A percentile compares a stretch with the other conserved stretches of the same genome.
Evolutionary conservation across 2,329 filamentous ascomycete species (phyloP).

Genomic region (Penicillium palitans): DNA sequence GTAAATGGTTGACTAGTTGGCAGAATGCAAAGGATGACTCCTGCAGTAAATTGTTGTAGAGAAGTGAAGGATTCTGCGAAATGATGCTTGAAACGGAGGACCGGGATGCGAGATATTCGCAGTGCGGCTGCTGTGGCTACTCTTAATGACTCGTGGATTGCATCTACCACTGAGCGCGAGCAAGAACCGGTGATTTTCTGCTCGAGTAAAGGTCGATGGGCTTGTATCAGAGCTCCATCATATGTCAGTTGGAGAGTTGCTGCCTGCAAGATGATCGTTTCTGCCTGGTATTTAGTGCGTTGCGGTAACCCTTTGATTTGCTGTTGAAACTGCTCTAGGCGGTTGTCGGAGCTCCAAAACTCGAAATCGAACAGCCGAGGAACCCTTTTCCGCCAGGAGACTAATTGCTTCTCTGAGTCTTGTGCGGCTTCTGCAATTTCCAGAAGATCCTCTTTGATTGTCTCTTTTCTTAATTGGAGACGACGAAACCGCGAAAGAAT

Average conservation of each 20-base stretch:
- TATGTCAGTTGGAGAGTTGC: slow-evolving; percentile 29
- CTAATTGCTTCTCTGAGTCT: slow-evolving; percentile 6
- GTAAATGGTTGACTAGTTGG: slow-evolving; percentile 32
- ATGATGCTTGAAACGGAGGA: slow-evolving; percentile 29
- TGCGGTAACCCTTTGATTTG: not conserved
- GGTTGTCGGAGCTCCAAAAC: slow-evolving; percentile 2
- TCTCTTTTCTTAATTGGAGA: slow-evolving; percentile 17
- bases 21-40: slow-evolving; percentile 31
- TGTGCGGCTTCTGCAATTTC: slow-evolving; percentile 11
- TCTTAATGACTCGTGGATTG: slow-evolving; percentile 12
- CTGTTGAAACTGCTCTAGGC: slow-evolving; percentile 2
- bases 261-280: slow-evolving; percentile 19
- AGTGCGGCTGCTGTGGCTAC: slow-evolving; percentile 30
- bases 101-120: slow-evolving; percentile 31
- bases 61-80: slow-evolving; percentile 26
- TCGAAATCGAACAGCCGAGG: slow-evolving; percentile 12
- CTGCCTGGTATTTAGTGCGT: slow-evolving; percentile 7
- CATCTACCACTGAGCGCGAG: slow-evolving; percentile 7
- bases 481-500: slow-evolving; percentile 29
- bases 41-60: slow-evolving; percentile 25
- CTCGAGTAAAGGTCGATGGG: slow-evolving; percentile 28
- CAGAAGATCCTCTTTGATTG: slow-evolving; percentile 9
- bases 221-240: slow-evolving; percentile 26
- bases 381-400: slow-evolving; percentile 1
- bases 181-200: slow-evolving; percentile 10